Evolutionary conservation across 2,329 filamentous ascomycete species (phyloP), one percentile per base, ranked within the genome.

Genomic region (Hortaea sp.): DNA sequence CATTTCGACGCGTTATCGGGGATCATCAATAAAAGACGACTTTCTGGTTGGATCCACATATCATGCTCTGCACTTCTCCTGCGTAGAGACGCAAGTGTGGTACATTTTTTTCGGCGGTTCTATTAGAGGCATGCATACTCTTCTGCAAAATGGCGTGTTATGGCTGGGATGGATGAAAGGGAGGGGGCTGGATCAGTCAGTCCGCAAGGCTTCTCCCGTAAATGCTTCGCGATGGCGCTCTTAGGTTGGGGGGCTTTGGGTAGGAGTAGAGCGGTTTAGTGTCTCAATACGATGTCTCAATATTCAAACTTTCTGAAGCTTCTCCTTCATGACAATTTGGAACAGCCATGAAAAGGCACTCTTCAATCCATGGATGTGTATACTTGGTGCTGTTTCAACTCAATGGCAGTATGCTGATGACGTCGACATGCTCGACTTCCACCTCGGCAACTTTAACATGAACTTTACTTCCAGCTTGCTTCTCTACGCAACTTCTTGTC

Each of bases 171-270:
- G 30, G 34, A n/a, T n/a, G 40, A 27, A 46, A 20, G 44, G 39
- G 40, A 35, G 29, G 29, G 29, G 45, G 28, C 12, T 20, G 20
- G 20, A 20, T 20, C 20, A 20, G 20, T 20, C 20, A 20, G 20
- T 20, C 20, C 32, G 27, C 28, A 27, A 47, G 32, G 45, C 40
- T 43, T 47, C 27, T 42, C 13, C 30, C 20, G 20, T 20, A 20
- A 20, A 31, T 9, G 38, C 39, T 42, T 47, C 39, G 45, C 40
- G 41, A 39, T 34, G 45, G 45, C 40, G 45, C 41, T 43, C 13
- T 27, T 20, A 43, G 12, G 29, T 29, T 20, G 20, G 20, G 20
- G 20, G 20, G 20, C 20, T 35, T 47, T 43, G 45, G 45, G 44
- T 43, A 47, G n/a, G 35, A 5, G 38, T 35, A 35, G 41, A 47